A percentile compares a stretch with the other conserved stretches of the same genome.
phyloP scores from a whole-genome alignment of 805 yeast genomes.

The Lipomyces orientalis region DNA sequence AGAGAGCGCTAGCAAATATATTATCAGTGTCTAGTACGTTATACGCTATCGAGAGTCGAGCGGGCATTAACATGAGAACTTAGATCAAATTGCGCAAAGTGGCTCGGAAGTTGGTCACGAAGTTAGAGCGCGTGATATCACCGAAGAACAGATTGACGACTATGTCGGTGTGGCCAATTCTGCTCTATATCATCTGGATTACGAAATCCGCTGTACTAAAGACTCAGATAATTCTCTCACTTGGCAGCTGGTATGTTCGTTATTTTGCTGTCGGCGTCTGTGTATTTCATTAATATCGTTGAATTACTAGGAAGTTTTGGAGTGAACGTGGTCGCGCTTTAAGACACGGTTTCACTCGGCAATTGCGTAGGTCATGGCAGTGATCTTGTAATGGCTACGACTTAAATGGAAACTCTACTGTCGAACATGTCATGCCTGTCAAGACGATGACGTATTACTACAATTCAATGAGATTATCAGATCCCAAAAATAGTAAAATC shows the following conservation, averaged over 20 bases:
- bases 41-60: neutral
- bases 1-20: conserved; percentile 20
- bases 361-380: neutral
- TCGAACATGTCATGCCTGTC: neutral
- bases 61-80: neutral
- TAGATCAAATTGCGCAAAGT: neutral
- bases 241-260: conserved; percentile 31
- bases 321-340: neutral
- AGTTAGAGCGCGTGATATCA: conserved; percentile 12
- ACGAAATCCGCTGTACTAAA: conserved; percentile 26
- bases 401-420: neutral
- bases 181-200: conserved; percentile 25
- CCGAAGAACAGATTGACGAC: conserved; percentile 27
- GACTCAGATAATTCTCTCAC: conserved; percentile 8
- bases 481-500: neutral
- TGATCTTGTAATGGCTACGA: neutral
- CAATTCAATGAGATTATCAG: neutral
- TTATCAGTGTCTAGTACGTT: conserved; percentile 26
- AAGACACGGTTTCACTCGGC: neutral
- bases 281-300: neutral
- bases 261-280: neutral
- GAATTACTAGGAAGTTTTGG: neutral
- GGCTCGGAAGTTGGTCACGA: conserved; percentile 4
- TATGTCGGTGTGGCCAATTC: conserved; percentile 21
- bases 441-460: neutral